These are phyloP conservation scores for Globisporangium spinosum DNA, from an alignment of 352 stramenopile genomes.

Conservation along the genomic window DNA sequence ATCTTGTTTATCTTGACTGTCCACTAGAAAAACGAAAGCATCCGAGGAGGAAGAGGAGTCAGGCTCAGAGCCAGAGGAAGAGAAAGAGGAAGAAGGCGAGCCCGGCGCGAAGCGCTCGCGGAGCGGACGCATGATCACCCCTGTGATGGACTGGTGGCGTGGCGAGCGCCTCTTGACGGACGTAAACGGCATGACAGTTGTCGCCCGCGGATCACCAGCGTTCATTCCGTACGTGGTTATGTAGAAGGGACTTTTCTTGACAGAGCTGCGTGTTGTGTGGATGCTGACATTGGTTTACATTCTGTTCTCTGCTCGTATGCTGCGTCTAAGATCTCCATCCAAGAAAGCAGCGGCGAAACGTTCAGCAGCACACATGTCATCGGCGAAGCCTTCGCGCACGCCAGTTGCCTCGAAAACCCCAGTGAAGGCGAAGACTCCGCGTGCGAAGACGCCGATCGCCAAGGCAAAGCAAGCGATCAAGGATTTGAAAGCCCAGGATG, in stretches of 20 bases:
- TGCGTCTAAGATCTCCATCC: neutral
- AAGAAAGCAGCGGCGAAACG: neutral
- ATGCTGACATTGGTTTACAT: neutral
- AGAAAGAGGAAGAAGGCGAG: slow-evolving; percentile 3
- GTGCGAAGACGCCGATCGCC: slow-evolving; percentile 13
- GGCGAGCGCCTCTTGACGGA: slow-evolving; percentile 26
- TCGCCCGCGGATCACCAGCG: slow-evolving; percentile 24
- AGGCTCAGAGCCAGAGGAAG: slow-evolving; percentile 7
- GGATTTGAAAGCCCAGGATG: slow-evolving; percentile 18
- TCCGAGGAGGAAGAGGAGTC: neutral
- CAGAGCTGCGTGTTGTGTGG: neutral
- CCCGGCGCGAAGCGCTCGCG: slow-evolving; percentile 15
- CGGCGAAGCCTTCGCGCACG: slow-evolving; percentile 11
- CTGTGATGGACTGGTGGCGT: slow-evolving; percentile 52
- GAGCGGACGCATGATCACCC: slow-evolving; percentile 25
- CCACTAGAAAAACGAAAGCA: neutral
- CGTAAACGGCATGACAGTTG: slow-evolving; percentile 21
- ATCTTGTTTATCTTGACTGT: neutral
- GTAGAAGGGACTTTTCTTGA: neutral
- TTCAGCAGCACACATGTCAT: neutral
- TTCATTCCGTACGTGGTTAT: slow-evolving; percentile 23
- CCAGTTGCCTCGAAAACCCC: slow-evolving; percentile 8
- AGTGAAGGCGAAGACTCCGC: slow-evolving; percentile 5
- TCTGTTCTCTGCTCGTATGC: neutral
- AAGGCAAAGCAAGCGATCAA: slow-evolving; percentile 28